A percentile compares a stretch with the other conserved stretches of the same genome.
These are phyloP conservation scores for Neopestalotiopsis sp. DNA, from an alignment of 2,329 filamentous ascomycete genomes.

Conservation along the genomic window DNA sequence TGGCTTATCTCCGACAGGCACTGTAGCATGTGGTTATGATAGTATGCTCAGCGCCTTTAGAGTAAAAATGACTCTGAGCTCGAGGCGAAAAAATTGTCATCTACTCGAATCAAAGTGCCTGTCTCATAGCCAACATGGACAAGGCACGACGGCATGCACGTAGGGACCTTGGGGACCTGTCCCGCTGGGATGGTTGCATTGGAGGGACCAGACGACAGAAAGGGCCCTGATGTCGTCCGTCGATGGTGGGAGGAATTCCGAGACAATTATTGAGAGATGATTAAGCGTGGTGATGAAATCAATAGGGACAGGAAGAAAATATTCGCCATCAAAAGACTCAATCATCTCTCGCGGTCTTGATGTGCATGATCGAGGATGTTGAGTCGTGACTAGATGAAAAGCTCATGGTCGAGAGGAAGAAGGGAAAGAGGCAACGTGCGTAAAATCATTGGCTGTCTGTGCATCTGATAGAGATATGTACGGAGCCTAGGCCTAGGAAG, in stretches of 20 bases:
- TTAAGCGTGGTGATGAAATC: too few species aligned
- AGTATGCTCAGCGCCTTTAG: not conserved
- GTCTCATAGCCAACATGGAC: not conserved
- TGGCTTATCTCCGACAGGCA: not conserved
- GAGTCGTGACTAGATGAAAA: not conserved
- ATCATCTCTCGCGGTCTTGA: not conserved
- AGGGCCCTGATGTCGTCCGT: too few species aligned
- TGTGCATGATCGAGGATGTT: not conserved
- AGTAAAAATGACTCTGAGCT: too few species aligned
- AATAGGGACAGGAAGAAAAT: too few species aligned
- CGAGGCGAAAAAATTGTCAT: too few species aligned
- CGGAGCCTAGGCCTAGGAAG: not conserved
- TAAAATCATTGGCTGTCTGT: not conserved
- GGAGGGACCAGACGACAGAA: not conserved
- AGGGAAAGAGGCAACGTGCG: not conserved
- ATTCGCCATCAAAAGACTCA: not conserved
- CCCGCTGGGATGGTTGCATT: not conserved
- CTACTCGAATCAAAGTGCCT: not conserved
- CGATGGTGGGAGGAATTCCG: too few species aligned
- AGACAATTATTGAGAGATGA: too few species aligned
- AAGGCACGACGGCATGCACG: not conserved
- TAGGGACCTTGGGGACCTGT: slow-evolving; percentile 3
- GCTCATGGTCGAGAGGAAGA: not conserved
- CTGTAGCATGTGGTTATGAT: not conserved
- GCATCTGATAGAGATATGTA: not conserved